Percentiles rank a stretch among this genome's conserved stretches.
These are phyloP conservation scores for Daldinia vernicosa DNA, from an alignment of 495 filamentous ascomycete species.

Conservation along the genomic window DNA sequence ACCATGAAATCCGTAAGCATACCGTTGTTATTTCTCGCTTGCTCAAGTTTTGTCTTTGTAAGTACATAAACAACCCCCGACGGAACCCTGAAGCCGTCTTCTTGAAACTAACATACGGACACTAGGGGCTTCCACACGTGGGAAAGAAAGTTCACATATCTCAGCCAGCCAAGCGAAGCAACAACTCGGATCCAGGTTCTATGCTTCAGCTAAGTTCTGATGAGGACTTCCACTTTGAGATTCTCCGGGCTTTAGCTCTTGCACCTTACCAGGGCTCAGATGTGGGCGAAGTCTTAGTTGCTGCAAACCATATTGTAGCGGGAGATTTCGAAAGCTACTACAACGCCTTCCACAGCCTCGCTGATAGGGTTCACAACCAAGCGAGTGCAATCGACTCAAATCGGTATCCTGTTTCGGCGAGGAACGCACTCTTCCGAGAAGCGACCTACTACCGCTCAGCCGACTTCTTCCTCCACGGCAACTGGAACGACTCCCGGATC, in stretches of 20 bases:
- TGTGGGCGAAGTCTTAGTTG: constrained; percentile 49
- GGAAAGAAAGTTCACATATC: neutral
- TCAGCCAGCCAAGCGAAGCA: constrained; percentile 10
- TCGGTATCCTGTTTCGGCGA: constrained; percentile 45
- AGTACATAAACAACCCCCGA: neutral
- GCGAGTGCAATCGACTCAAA: constrained; percentile 16
- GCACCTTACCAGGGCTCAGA: constrained; percentile 49
- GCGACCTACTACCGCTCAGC: constrained; percentile 56
- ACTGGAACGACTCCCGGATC: constrained; percentile 48
- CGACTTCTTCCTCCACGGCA: constrained; percentile 57
- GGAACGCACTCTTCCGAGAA: constrained; percentile 49
- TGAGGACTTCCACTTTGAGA: constrained; percentile 48
- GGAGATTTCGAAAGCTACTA: constrained; percentile 51
- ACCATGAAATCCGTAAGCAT: constrained; percentile 17
- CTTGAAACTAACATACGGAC: constrained; percentile 1
- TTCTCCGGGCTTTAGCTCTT: constrained; percentile 43
- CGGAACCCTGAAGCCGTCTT: neutral
- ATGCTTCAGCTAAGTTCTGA: constrained; percentile 43
- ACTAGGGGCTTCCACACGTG: constrained; percentile 9
- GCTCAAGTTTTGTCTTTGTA: constrained; percentile 21
- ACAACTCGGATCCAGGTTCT: constrained; percentile 15
- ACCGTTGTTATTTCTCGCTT: constrained; percentile 5
- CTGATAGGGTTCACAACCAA: constrained; percentile 33
- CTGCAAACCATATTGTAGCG: constrained; percentile 46
- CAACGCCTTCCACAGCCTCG: constrained; percentile 47